Percentiles rank a stretch among this genome's conserved stretches.
Evolutionary conservation across 2,329 filamentous ascomycete genomes (phyloP).

Genomic region (Dactylellina sp.): DNA sequence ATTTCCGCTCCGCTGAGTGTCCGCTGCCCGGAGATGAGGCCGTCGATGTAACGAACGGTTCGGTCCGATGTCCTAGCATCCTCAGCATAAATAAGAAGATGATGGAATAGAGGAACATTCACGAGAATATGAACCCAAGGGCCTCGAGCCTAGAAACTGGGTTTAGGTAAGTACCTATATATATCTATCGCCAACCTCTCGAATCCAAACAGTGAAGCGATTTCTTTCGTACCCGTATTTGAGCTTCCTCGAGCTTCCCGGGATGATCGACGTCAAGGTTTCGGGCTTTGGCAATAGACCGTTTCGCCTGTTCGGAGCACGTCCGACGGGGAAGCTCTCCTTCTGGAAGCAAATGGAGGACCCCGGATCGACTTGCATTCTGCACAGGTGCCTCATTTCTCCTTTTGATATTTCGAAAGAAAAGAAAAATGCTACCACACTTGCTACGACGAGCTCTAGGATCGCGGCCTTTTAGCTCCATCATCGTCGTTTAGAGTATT

Average conservation of each 20-base stretch:
- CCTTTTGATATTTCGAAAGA: slow-evolving; percentile 7
- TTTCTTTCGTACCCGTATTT: background rate
- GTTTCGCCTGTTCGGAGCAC: slow-evolving; percentile 47
- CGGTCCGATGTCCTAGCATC: background rate
- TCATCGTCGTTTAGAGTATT: background rate
- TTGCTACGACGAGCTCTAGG: slow-evolving; percentile 48
- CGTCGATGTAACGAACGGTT: slow-evolving; percentile 14
- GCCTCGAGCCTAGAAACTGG: too few species aligned
- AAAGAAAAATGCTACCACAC: slow-evolving; percentile 11
- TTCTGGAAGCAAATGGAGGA: slow-evolving; percentile 18
- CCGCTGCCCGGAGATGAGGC: slow-evolving; percentile 40
- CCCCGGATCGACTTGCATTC: slow-evolving; percentile 48
- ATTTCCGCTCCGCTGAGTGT: slow-evolving; percentile 47
- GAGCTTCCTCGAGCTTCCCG: background rate
- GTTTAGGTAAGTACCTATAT: background rate
- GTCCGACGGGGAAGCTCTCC: slow-evolving; percentile 30
- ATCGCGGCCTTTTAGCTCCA: background rate
- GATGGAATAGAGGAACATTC: too few species aligned
- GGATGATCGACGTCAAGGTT: background rate
- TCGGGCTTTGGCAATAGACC: slow-evolving; percentile 36
- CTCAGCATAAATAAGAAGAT: slow-evolving; percentile 1
- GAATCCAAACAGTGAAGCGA: too few species aligned
- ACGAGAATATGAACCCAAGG: too few species aligned
- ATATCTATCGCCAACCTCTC: slow-evolving; percentile 5
- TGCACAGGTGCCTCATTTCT: slow-evolving; percentile 11